Evolutionary conservation across 2,329 filamentous ascomycete species (phyloP).

Genomic region (Fusarium sp.): DNA sequence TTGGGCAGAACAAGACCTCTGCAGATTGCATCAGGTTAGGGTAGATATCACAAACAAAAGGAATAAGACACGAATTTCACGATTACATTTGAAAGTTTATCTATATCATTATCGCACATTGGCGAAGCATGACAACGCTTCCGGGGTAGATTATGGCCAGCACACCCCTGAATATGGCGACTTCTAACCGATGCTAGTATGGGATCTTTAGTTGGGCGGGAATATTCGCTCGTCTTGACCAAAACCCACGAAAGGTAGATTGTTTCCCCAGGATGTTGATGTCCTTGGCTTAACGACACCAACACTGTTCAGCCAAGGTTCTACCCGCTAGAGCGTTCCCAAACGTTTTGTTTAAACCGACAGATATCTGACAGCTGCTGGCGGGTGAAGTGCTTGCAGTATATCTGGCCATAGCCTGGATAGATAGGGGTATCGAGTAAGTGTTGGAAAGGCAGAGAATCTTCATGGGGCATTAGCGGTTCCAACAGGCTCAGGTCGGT

Average conservation of each 20-base stretch:
- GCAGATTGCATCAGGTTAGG: conserved; percentile 44
- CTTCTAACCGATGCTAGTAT: background rate
- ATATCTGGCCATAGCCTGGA: too few species aligned
- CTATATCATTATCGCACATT: background rate
- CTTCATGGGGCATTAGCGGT: conserved; percentile 50
- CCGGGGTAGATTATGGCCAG: background rate
- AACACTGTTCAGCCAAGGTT: too few species aligned
- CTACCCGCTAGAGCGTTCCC: background rate
- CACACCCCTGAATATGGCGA: background rate
- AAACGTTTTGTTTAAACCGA: background rate
- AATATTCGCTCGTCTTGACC: background rate
- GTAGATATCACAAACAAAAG: background rate
- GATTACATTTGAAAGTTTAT: background rate
- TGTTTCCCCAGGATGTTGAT: background rate
- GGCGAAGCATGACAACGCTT: background rate
- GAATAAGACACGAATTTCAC: background rate
- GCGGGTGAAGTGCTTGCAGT: background rate
- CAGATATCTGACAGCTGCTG: background rate
- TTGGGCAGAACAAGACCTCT: conserved; percentile 78
- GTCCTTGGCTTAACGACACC: background rate
- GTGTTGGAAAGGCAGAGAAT: background rate
- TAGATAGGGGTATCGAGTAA: background rate
- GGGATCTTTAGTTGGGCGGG: background rate
- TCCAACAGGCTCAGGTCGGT: conserved; percentile 85
- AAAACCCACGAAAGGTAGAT: background rate